Base-by-base conservation (phyloP, 495 filamentous ascomycete species). In the Hyaloscypha hepaticicola region DNA sequence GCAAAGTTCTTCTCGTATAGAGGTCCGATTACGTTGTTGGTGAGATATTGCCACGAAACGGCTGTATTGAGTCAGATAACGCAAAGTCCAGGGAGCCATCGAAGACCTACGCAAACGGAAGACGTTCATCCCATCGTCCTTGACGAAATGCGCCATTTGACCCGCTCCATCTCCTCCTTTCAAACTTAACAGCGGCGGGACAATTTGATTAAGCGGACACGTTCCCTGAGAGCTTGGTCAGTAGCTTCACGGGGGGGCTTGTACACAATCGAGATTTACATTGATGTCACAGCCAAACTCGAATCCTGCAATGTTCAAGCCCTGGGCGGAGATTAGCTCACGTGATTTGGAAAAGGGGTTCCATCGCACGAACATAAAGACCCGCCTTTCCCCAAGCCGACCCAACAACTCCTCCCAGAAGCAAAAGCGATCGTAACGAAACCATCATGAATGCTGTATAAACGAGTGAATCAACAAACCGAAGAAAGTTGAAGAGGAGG, bases 111-210 rank as follows among this genome's bases (percentile, higher is more conserved):
- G 84, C 3, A 87, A 74, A 25, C 84, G 81, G 74, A 85, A 85
- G 59, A 82, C 77, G 65, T 85, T 85, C 68, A 85, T 75, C 55
- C 75, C 71, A 56, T 82, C 76, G 56, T 81, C 74, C n/a, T 76
- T 79, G 60, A 74, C 68, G 62, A 85, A 87, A 72, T 87, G 84
- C n/a, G 79, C 70, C 79, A 87, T 87, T 69, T 87, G 84, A 19
- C 62, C 77, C 25, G 69, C 66, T n/a, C 78, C 77, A 69, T 79
- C 75, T 12, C 58, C 69, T 22, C 74, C 72, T 25, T 69, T 70
- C 3, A 73, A 63, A 22, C 60, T 55, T 19, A 59, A 69, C 34
- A 77, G 58, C 29, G 73, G 75, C 27, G 77, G 72, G 56, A 78
- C 66, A 45, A 16, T 14, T 0, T 72, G 62, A 5, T 53, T 64